Evolutionary conservation across 305 asterid genomes (phyloP).

Genomic region (Coffea humblotiana): DNA sequence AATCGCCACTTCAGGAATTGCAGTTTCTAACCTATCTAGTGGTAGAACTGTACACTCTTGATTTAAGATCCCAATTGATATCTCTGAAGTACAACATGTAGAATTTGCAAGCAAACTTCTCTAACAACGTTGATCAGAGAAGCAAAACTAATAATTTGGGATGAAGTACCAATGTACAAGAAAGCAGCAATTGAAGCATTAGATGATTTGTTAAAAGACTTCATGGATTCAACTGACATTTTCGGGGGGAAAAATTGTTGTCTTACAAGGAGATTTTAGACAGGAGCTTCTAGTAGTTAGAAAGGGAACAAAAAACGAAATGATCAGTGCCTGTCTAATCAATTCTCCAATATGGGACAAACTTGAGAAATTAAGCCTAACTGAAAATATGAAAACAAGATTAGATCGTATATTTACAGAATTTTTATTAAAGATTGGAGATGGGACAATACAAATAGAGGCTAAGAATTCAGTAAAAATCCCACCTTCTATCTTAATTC

Average conservation of each 20-base stretch:
- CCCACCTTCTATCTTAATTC: background rate
- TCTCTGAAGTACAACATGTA: too few relatives aligned
- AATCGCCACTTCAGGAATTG: too few relatives aligned
- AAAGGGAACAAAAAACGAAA: background rate
- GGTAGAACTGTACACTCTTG: too few relatives aligned
- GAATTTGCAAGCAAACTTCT: too few relatives aligned
- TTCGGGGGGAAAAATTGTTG: background rate
- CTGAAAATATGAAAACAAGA: background rate
- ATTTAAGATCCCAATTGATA: too few relatives aligned
- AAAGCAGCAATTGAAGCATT: too few relatives aligned
- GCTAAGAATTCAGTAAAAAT: background rate
- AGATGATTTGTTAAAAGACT: too few relatives aligned
- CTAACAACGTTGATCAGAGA: too few relatives aligned
- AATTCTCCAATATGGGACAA: background rate
- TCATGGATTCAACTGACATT: too few relatives aligned
- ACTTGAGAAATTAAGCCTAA: background rate
- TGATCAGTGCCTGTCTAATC: background rate
- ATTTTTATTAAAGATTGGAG: background rate
- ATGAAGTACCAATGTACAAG: too few relatives aligned
- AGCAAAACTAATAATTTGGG: too few relatives aligned
- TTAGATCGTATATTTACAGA: background rate
- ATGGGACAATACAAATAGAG: background rate
- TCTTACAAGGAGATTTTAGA: slow-evolving; percentile 14
- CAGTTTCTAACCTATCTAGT: too few relatives aligned
- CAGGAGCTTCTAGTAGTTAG: slow-evolving; percentile 3